Base-by-base conservation (phyloP, 345 rosid genomes). In the Microcos paniculata region DNA sequence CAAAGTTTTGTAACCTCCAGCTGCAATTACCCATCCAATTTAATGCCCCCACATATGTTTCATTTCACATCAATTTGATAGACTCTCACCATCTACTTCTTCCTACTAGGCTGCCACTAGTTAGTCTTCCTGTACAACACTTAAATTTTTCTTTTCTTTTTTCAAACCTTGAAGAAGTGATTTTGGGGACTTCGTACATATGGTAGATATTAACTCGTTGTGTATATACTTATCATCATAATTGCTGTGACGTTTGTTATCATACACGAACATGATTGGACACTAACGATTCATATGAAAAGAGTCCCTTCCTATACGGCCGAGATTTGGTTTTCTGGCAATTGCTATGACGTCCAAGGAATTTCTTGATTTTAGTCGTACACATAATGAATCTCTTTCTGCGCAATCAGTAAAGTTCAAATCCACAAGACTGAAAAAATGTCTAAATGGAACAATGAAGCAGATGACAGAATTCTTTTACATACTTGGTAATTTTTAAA, bases 51-150 rank as follows among this genome's bases (percentile, higher is more conserved):
- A 14, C 35, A 26, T 26, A 35, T 35, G 6, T 46, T 13, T 26
- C n/a, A 26, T 5, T 26, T 58, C 62, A 26, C 62, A 58, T 58
- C 73, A n/a, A 51, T 51, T 70, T 49, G 40, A 69, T 69, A 16
- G 71, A 48, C 58, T 68, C 64, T 59, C 72, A 18, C 72, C 72
- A 69, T 69, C 73, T 49, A 42, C 45, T 42, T 6, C 45, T 42
- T 48, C 57, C 72, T 28, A 57, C 33, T 13, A 57, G 18, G 26
- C 8, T 13, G 16, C 38, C 57, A 68, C 40, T 48, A 48, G 10
- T 24, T 43, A 11, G 6, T 11, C 14, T 38, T n/a, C 14, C 23
- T 40, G 49, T 23, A 55, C 59, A n/a, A 53, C 24, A 53, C 13
- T 53, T 21, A 8, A 18, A 12, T 57, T 23, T 1, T 31, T 1